These are phyloP conservation scores for Narthecium ossifragum DNA, from an alignment of 106 monocot species.

Conservation along the genomic window DNA sequence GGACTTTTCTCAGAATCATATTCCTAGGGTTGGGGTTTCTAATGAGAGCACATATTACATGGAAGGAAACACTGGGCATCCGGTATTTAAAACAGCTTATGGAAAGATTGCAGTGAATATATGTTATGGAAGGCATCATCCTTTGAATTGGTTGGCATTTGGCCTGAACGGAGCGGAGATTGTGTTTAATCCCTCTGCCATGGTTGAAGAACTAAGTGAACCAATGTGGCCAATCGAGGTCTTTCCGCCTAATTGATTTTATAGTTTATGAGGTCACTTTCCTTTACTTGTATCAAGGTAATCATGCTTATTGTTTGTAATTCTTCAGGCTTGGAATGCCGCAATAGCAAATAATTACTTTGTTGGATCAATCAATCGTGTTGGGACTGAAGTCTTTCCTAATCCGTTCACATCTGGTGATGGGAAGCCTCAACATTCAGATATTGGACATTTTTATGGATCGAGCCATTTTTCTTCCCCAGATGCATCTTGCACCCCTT, in stretches of 20 bases:
- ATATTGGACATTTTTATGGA: conserved; percentile 94
- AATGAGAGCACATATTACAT: conserved; percentile 96
- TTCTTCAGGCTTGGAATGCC: conserved; percentile 82
- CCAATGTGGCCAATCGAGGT: conserved; percentile 99
- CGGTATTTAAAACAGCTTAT: conserved; percentile 90
- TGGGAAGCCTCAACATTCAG: conserved; percentile 75
- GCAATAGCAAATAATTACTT: conserved; percentile 91
- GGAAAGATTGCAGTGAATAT: conserved; percentile 92
- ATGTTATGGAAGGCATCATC: conserved; percentile 96
- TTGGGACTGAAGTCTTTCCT: conserved; percentile 84
- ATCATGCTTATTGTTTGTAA: no score
- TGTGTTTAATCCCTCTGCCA: conserved; percentile 98
- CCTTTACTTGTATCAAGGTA: not conserved
- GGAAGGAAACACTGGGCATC: conserved; percentile 95
- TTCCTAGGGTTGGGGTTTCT: conserved; percentile 95
- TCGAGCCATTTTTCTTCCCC: conserved; percentile 84
- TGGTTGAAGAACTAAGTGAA: conserved; percentile 92
- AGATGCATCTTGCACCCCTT: conserved; percentile 81
- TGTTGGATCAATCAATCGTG: conserved; percentile 88
- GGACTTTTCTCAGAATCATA: conserved; percentile 72
- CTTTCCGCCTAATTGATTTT: not conserved
- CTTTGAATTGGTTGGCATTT: conserved; percentile 89
- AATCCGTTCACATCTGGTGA: conserved; percentile 97
- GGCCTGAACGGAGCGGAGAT: conserved; percentile 96
- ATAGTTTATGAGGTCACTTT: no score